A percentile compares a stretch with the other conserved stretches of the same genome.
phyloP scores from a whole-genome alignment of 1,139 yeast species.

The Scheffersomyces parashehatae region DNA sequence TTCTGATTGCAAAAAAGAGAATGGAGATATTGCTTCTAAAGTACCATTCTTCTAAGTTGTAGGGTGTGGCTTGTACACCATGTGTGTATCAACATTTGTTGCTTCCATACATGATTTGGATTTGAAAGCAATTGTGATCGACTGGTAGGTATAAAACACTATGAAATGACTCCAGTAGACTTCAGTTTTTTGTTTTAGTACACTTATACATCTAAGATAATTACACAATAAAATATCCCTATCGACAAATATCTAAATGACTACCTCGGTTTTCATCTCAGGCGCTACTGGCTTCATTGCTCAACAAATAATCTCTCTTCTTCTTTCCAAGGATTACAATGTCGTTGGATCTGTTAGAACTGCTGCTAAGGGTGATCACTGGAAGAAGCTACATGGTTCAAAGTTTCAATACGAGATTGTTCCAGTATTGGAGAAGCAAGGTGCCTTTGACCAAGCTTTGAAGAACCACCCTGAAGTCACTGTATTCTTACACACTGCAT shows the following conservation, averaged over 20 bases:
- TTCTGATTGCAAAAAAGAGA: no score
- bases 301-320: slow-evolving; percentile 15
- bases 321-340: slow-evolving; percentile 26
- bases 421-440: slow-evolving; percentile 23
- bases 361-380: slow-evolving; percentile 29
- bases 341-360: slow-evolving; percentile 42
- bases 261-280: slow-evolving; percentile 32
- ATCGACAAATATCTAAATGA: background rate
- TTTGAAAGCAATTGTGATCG: no score
- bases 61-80: no score
- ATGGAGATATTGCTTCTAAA: no score
- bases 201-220: no score
- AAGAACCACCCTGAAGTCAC: slow-evolving; percentile 27
- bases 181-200: no score
- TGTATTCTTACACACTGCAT: slow-evolving; percentile 33
- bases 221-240: no score
- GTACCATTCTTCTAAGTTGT: no score
- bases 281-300: slow-evolving; percentile 46
- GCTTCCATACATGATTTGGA: no score
- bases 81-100: no score
- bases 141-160: no score
- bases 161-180: no score
- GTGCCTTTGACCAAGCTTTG: slow-evolving; percentile 32
- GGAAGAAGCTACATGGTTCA: slow-evolving; percentile 18
- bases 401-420: slow-evolving; percentile 29